A percentile compares a stretch with the other conserved stretches of the same genome.
Evolutionary conservation across 1,284 basidiomycete species (phyloP).

Genomic region (Ceratobasidium sp.): DNA sequence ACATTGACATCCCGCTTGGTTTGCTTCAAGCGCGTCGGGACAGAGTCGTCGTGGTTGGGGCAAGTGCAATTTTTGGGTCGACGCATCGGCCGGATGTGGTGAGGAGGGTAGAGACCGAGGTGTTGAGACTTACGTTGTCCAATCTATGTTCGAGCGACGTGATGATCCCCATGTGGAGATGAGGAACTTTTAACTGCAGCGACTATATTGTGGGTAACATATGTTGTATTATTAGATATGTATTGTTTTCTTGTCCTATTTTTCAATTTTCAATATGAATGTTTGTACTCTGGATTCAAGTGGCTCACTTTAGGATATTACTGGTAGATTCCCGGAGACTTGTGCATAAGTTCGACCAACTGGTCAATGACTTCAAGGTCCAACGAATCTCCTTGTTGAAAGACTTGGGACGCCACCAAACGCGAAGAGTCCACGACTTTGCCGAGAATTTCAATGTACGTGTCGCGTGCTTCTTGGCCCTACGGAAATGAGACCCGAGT

Average conservation of each 20-base stretch:
- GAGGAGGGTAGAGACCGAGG: constrained; percentile 26
- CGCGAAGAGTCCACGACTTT: constrained; percentile 61
- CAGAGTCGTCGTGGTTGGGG: constrained; percentile 20
- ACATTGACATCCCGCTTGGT: constrained; percentile 35
- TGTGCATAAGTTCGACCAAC: constrained; percentile 41
- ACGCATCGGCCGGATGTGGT: constrained; percentile 33
- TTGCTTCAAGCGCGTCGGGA: constrained; percentile 31
- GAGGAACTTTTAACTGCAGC: not conserved
- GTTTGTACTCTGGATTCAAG: constrained; percentile 28
- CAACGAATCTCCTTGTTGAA: constrained; percentile 31
- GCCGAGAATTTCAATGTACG: constrained; percentile 81
- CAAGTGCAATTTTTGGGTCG: constrained; percentile 40
- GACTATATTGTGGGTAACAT: constrained; percentile 18
- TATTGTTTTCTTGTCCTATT: constrained; percentile 24
- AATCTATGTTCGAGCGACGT: constrained; percentile 34
- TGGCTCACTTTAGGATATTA: constrained; percentile 26
- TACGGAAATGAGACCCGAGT: constrained; percentile 51
- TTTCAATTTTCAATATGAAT: constrained; percentile 23
- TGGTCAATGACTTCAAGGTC: constrained; percentile 42
- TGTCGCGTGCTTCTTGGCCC: constrained; percentile 63
- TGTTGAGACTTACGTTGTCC: constrained; percentile 26
- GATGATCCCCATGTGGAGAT: constrained; percentile 38
- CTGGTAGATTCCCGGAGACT: constrained; percentile 37
- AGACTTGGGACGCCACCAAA: constrained; percentile 34
- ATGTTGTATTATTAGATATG: constrained; percentile 44